Evolutionary conservation across 2,329 filamentous ascomycete genomes (phyloP), one percentile per base, ranked within the genome.

Genomic region (Nannizzia gypsea): DNA sequence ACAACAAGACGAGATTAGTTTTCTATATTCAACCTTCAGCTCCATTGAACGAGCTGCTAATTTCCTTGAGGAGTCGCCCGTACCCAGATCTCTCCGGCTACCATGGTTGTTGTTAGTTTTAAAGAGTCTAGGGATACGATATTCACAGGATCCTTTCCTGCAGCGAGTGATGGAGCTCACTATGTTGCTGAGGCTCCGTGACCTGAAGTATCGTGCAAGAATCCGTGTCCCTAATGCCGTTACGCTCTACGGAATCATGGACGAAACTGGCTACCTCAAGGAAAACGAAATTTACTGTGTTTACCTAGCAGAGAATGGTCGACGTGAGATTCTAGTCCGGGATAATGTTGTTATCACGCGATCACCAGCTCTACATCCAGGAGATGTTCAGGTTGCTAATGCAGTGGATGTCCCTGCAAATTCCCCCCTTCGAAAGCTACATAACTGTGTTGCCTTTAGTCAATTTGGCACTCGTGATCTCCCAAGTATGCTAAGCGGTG

Each of bases 211-310:
- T 72, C 87, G 86, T 59, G 83, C 87, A 0, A 82, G 88, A 0
- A 93, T 95, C 36, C 85, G 82, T 0, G 81, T 95, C 0, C 71
- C 80, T 0, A 70, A 85, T 15, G 90, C 88, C 0, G 80, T 85
- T n/a, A 90, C 88, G 0, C 77, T 95, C 0, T 90, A 90, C 65
- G 90, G 90, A 0, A 79, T 95, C 57, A 88, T 93, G 82, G 90
- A 95, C 63, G 89, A 95, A 70, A 90, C 87, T 0, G 83, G 81
- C 0, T 81, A 79, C 38, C 76, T 95, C 0, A 64, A 79, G 8
- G 84, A 89, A 67, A 81, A 81, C 0, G 77, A 95, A 63, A 80
- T 92, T 0, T 91, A 84, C 65, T 80, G 88, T 58, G 80, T 81
- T 0, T 83, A 80, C 40, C 76, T 83, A 52, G 75, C 62, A 54